Conservation (phyloP, 1,139 yeast genomes). For the Tardiomyces blankii region DNA sequence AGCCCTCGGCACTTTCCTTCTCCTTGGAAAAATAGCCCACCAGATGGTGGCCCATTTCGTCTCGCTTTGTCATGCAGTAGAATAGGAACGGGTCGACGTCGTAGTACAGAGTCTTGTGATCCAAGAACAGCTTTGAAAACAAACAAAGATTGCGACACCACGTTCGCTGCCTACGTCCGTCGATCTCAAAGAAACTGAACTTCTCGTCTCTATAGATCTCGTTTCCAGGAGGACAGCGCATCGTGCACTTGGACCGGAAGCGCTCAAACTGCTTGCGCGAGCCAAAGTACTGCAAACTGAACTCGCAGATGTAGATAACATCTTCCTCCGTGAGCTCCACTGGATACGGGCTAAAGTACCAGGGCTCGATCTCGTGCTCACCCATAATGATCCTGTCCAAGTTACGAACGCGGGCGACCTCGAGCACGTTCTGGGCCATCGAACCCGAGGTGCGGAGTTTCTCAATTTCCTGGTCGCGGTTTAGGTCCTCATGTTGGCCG, state of each 20-base stretch:
- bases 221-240: constrained; percentile 94
- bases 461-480: constrained; percentile 85
- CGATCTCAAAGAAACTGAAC: constrained; percentile 87
- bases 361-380: constrained; percentile 87
- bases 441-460: constrained; percentile 89
- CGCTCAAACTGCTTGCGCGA: constrained; percentile 86
- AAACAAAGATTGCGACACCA: constrained; percentile 96
- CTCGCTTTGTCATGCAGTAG: constrained; percentile 87
- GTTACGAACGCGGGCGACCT: constrained; percentile 85
- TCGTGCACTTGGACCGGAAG: constrained; percentile 71
- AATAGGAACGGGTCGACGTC: constrained; percentile 96
- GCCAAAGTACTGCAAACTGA: constrained; percentile 79
- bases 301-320: constrained; percentile 81
- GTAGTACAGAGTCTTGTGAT: constrained; percentile 89
- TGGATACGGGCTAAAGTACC: constrained; percentile 98
- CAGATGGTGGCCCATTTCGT: constrained; percentile 82
- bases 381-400: constrained; percentile 72
- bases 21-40: constrained; percentile 97
- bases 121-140: constrained; percentile 76
- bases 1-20: constrained; percentile 91
- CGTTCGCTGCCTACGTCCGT: constrained; percentile 87
- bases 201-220: constrained; percentile 85
- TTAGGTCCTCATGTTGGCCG: constrained; percentile 53
- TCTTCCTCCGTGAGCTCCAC: constrained; percentile 89
- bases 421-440: constrained; percentile 83